Evolutionary conservation across 305 asterid genomes (phyloP).

Genomic region (Fraxinus paxiana): DNA sequence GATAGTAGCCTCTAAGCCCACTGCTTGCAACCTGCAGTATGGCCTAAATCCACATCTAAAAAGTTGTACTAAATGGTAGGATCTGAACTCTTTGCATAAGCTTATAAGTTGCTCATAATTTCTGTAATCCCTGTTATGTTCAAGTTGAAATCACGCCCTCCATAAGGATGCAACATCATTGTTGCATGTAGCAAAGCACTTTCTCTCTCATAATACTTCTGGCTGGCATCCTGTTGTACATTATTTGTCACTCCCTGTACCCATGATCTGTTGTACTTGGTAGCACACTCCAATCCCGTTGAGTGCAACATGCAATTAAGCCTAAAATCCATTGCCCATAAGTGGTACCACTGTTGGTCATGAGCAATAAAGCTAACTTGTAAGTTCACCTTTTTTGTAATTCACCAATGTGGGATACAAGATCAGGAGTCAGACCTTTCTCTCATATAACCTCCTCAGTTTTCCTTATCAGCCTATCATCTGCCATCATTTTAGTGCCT

Average conservation of each 20-base stretch:
- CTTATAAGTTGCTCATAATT: neutral
- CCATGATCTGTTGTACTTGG: neutral
- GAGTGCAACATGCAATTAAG: neutral
- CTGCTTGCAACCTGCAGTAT: neutral
- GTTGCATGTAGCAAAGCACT: neutral
- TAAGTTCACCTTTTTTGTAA: neutral
- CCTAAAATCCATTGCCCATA: neutral
- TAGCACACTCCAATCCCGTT: neutral
- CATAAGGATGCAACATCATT: neutral
- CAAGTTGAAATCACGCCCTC: neutral
- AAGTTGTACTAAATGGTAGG: neutral
- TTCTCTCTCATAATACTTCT: neutral
- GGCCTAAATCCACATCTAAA: neutral
- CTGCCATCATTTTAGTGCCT: constrained; percentile 2
- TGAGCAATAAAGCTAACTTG: neutral
- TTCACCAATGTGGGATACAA: neutral
- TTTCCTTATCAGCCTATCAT: neutral
- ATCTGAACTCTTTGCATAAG: neutral
- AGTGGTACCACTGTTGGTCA: neutral
- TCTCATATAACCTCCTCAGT: neutral
- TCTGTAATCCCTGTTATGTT: neutral
- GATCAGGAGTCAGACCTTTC: neutral
- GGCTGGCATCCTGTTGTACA: neutral
- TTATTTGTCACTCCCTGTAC: neutral
- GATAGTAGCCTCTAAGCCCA: neutral